These are phyloP conservation scores for Dictyostelium intermedium DNA, from an alignment of 78 protist genomes.

Conservation along the genomic window DNA sequence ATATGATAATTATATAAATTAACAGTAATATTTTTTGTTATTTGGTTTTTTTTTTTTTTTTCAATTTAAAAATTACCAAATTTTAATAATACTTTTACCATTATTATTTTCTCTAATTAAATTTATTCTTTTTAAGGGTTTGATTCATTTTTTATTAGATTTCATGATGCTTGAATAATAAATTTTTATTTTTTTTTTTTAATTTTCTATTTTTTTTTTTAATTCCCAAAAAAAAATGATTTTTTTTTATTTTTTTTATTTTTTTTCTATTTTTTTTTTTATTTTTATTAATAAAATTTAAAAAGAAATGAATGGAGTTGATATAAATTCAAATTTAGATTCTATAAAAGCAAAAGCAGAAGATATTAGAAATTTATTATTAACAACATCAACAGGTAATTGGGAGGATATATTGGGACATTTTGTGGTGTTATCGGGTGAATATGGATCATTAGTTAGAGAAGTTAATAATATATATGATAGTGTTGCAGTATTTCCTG, in stretches of 20 bases:
- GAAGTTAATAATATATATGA: slow-evolving; percentile 1
- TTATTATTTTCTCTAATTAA: no score
- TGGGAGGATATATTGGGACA: slow-evolving; percentile 71
- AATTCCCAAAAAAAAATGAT: no score
- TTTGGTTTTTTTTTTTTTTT: no score
- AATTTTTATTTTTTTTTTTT: neutral
- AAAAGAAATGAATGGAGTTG: slow-evolving; percentile 17
- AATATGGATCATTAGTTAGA: slow-evolving; percentile 31
- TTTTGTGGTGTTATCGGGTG: slow-evolving; percentile 50
- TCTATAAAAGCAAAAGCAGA: slow-evolving; percentile 60
- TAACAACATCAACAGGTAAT: slow-evolving; percentile 37
- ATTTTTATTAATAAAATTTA: neutral
- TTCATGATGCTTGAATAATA: no score
- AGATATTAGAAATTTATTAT: slow-evolving; percentile 42
- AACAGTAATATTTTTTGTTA: no score
- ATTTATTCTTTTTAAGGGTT: no score
- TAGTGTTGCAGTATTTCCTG: slow-evolving; percentile 18
- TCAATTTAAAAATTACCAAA: no score
- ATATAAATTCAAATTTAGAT: slow-evolving; percentile 46
- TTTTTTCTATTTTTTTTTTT: neutral
- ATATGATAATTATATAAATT: no score
- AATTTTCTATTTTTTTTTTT: neutral
- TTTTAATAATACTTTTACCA: no score
- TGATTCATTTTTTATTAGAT: no score
- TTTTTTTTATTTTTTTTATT: neutral